Conservation (phyloP, 305 asterid genomes). For the Plantago coronopus region DNA sequence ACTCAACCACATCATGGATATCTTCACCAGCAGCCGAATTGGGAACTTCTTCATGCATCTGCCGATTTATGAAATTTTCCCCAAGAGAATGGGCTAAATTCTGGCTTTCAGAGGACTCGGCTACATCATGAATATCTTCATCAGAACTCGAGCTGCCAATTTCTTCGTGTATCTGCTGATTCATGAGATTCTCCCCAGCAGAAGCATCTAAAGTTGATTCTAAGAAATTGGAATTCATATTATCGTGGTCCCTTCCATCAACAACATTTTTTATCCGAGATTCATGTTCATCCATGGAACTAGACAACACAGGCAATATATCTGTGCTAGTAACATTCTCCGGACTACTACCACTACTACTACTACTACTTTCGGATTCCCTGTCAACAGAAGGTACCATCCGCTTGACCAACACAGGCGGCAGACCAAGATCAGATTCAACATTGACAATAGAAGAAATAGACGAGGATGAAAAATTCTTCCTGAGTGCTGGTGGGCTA, state of each 20-base stretch:
- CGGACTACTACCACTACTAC: too few species aligned
- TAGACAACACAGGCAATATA: conserved; percentile 18
- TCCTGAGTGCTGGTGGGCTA: conserved; percentile 39
- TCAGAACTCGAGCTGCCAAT: conserved; percentile 15
- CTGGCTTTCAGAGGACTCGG: conserved; percentile 24
- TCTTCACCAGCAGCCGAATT: conserved; percentile 1
- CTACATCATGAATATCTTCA: conserved; percentile 18
- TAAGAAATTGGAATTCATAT: conserved; percentile 16
- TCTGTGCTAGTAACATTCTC: conserved; percentile 19
- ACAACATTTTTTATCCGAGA: conserved; percentile 13
- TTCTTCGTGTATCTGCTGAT: conserved; percentile 22
- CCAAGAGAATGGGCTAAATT: neutral
- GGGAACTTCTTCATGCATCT: neutral
- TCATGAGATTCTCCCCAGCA: conserved; percentile 5
- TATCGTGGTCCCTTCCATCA: conserved; percentile 19
- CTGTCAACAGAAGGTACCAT: conserved; percentile 34
- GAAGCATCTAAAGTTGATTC: conserved; percentile 23
- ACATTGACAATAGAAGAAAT: conserved; percentile 45
- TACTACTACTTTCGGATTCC: conserved; percentile 39
- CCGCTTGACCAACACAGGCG: conserved; percentile 39
- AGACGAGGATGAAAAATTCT: conserved; percentile 38
- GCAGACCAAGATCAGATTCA: conserved; percentile 37
- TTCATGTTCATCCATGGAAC: conserved; percentile 25
- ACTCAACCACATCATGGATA: conserved; percentile 6
- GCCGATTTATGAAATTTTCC: too few species aligned